Base-by-base conservation (phyloP, 192 early-diverging fungal species). In the Umbelopsis sp. region DNA sequence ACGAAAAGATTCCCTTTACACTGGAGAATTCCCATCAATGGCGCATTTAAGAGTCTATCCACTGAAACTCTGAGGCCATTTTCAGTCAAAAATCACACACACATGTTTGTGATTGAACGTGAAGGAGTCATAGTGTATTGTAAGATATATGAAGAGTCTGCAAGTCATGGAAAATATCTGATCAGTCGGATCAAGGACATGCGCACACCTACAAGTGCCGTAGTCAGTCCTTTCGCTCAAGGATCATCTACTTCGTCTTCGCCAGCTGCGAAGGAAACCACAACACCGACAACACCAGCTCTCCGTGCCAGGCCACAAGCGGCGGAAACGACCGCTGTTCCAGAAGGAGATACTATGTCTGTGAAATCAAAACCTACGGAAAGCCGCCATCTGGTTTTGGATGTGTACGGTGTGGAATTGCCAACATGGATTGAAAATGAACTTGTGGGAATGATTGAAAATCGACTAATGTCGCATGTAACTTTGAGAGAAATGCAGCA, bases 31-130 rank as follows among this genome's bases (percentile, higher is more conserved):
- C 81, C 80, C 33, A 84, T 91, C 3, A 75, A 80, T n/a, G 81
- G 87, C 49, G 92, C 91, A 5, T 69, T 91, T 9, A 91, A 83
- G 52, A 80, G 72, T 46, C 73, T 92, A 10, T 71, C 85, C 13
- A 70, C 79, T n/a, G 70, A 85, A 27, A 72, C 77, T 1, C 77
- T 94, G 25, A 73, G 83, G 27, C 69, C 81, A 23, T 84, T 94
- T 16, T 81, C 84, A 30, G 88, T 95, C 22, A 74, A 78, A 44
- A 95, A 95, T 73, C 69, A 91, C 8, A 88, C 84, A 55, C 80
- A 90, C 72, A 90, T 91, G 87, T 90, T 89, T 67, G 89, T 91
- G 0, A 86, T 88, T 66, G 82, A 87, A 22, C 84, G 82, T 11
- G 76, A 82, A 13, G 78, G 71, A 6, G 81, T 78, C 21, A 81